Evolutionary conservation across 2,329 filamentous ascomycete genomes (phyloP), one percentile per base, ranked within the genome.

Genomic region (Trichophyton simii): DNA sequence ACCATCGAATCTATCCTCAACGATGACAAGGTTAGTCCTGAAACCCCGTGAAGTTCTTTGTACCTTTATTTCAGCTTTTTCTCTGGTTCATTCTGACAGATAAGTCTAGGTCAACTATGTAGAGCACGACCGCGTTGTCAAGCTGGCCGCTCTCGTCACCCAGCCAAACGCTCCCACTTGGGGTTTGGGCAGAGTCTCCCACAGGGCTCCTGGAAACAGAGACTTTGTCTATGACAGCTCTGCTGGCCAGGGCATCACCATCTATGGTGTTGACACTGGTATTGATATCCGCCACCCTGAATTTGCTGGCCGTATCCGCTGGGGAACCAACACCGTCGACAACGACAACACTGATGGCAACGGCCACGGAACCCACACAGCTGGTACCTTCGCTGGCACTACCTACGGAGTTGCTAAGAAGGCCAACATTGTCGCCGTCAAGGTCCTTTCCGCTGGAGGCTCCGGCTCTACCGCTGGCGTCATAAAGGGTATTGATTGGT

Each of bases 401-500:
- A 69, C 66, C 6, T 75, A 70, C 60, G 74, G 74, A 61, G 67
- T 76, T 61, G 70, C 74, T 20, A 75, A 75, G 65, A 69, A 71
- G 62, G 69, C 73, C 36, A 70, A 64, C 38, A 63, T 76, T 34
- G 66, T 76, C 34, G 78, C 78, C 59, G 78, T 84, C 63, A 82
- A 81, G 69, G 79, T 73, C 63, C 73, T 81, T 18, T 75, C 75
- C 48, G 72, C 71, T 20, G 67, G 76, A 8, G 77, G 78, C 50
- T 73, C 72, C 52, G 80, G 80, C 34, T 77, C 72, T 25, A 74
- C 72, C 59, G 71, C 73, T 25, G 74, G 75, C 65, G 78, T 80
- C 63, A 75, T 83, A 63, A 70, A 74, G 28, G 81, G 79, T 25
- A 80, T 82, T 68, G 67, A 73, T 38, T 75, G 71, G 71, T 71